Evolutionary conservation across 192 early-diverging fungal genomes (phyloP), one percentile per base, ranked within the genome.

Genomic region (Fimicolochytrium jonesii): DNA sequence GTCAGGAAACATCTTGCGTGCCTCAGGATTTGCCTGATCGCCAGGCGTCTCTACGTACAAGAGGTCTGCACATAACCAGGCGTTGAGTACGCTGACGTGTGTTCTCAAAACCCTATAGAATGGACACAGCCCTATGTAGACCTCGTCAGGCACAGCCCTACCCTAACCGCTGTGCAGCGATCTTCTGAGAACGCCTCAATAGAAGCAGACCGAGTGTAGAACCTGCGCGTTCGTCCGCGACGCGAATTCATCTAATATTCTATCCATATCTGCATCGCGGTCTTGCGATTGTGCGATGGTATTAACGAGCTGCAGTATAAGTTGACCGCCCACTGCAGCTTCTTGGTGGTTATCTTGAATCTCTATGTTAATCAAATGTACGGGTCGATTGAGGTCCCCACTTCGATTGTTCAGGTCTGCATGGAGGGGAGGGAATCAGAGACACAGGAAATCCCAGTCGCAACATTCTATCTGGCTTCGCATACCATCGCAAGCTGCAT

Each of bases 281-380:
- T 97, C 90, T 10, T 56, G 60, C 0, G 44, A 52, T 43, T 26
- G 30, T 36, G 56, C 56, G 39, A 89, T 86, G 82, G 84, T 79
- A 56, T 84, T 66, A 7, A 88, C 92, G 41, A 98, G 70, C 62
- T 91, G 78, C 28, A 91, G 61, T 33, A 98, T 93, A 25, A 89
- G 84, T 61, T 87, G 77, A 6, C 89, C 95, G 3, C 94, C 95
- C 0, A 91, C 63, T 18, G 78, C 66, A 0, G 95, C 92, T 59
- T 95, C 91, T 61, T 88, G 83, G 41, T 91, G 87, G 73, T 93
- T 98, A 69, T 98, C 95, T 59, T 89, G 89, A 64, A 97, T 98
- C 31, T 97, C 94, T 3, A 98, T 82, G 58, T 98, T 98, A 55
- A 98, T 87, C 2, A 98, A 84, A 78, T 98, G 94, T 0, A 92